Evolutionary conservation across 305 asterid genomes (phyloP), one percentile per base, ranked within the genome.

Genomic region (Fraxinus dipetala): DNA sequence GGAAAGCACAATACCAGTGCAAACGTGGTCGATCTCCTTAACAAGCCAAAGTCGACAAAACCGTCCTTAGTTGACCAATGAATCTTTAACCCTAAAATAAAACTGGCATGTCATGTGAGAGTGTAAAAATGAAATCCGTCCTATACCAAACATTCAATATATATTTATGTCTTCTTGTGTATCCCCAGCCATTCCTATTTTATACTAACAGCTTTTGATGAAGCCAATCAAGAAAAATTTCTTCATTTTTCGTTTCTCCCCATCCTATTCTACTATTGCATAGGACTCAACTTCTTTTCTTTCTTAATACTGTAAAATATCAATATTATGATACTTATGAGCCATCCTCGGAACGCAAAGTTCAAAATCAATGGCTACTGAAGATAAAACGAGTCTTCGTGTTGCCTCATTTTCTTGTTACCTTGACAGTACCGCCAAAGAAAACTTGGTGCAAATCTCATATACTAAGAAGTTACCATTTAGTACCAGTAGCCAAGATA

Each of bases 341-440:
- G 20, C 63, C 24, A 20, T 76, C 14, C 3, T 63, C n/a, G 30
- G 2, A 26, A 51, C 9, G 65, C 13, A 31, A 63, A 54, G 22
- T 72, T 77, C 72, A 4, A 1, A 43, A 61, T 24, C 54, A 78
- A 93, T 94, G 97, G 97, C 90, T 43, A 65, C 20, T 3, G 92
- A 87, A 30, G 90, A 89, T 6, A 86, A 74, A 59, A 82, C 78
- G 72, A 89, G 81, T 24, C 90, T 88, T 70, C 92, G 98, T 1
- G 96, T 95, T 30, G 98, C 92, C 18, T 95, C 98, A 14, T 95
- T 95, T 83, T 83, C 98, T 4, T 91, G 86, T 72, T 93, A 95
- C 89, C 89, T 95, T 0, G 92, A 94, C 83, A 79, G 31, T 30
- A 30, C 88, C 0, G 85, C 90, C 6, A 92, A 89, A 75, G 94